Base-by-base conservation (phyloP, 176 grass and related monocot genomes). In the Poa annua region DNA sequence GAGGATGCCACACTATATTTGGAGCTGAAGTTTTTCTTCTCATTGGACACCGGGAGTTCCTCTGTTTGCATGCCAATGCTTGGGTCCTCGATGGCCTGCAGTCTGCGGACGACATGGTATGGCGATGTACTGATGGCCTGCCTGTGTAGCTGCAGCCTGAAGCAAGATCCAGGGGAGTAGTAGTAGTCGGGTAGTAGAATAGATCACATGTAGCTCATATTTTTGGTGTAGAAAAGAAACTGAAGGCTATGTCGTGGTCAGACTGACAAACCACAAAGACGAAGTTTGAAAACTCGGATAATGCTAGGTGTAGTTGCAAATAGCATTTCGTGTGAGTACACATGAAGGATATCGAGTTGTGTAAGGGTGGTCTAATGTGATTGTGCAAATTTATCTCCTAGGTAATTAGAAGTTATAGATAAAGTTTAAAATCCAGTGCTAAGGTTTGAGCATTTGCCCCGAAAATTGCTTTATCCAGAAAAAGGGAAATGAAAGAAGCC, bases 1-100 rank as follows among this genome's bases (percentile, higher is more conserved):
- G 9, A 42, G 57, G 83, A 68, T 78, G 79, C n/a, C 56, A 72
- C 72, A 0, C 57, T 81, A 29, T 54, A n/a, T 55, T 41, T 57
- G 16, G 56, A 12, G 44, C n/a, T 38, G 0, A 36, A 35, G 8
- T 9, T 53, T 44, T 16, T 1, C 1, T 77, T 64, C 16, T 24
- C 24, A 6, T 25, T 25, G 49, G 52, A 4, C 13, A 10, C 11
- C 20, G 11, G 24, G 45, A n/a, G 5, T 15, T 17, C 24, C 54
- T 74, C 36, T 55, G 7, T 7, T 14, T 59, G 57, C 71, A 51
- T 51, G 32, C 0, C 32, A 19, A 7, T 19, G 63, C 14, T 36
- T 36, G 13, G 15, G 63, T 66, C 32, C 35, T 4, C 1, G 29
- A 65, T 32, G 39, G 32, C 50, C 17, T 2, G 17, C 34, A 42